A percentile compares a stretch with the other conserved stretches of the same genome.
These are phyloP conservation scores for Rosa persica DNA, from an alignment of 306 rosid genomes.

Conservation along the genomic window DNA sequence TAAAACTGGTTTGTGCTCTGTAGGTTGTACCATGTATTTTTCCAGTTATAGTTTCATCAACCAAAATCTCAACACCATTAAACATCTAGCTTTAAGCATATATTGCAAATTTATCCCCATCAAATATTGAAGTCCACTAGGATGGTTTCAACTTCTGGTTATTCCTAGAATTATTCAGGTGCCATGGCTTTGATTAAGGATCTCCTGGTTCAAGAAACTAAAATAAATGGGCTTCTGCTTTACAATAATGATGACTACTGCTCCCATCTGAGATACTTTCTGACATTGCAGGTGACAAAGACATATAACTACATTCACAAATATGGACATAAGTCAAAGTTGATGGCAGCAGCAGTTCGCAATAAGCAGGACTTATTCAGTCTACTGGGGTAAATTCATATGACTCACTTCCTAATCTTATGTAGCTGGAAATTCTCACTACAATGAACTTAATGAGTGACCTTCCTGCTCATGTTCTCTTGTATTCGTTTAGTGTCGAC, in stretches of 20 bases:
- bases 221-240: background rate
- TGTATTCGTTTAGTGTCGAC: slow-evolving; percentile 67
- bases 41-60: background rate
- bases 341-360: slow-evolving; percentile 99
- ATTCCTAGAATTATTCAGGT: background rate
- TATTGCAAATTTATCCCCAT: background rate
- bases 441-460: slow-evolving; percentile 21
- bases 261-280: background rate
- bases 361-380: slow-evolving; percentile 93
- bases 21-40: background rate
- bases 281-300: slow-evolving; percentile 67
- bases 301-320: slow-evolving; percentile 93
- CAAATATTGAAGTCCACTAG: background rate
- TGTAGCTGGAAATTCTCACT: slow-evolving; percentile 19
- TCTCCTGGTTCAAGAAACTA: background rate
- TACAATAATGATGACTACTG: background rate
- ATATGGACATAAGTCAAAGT: slow-evolving; percentile 82
- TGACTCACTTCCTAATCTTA: slow-evolving; percentile 14
- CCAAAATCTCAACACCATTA: slow-evolving; percentile 10
- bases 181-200: background rate
- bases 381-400: slow-evolving; percentile 76
- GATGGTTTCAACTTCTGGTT: slow-evolving; percentile 27
- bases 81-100: background rate
- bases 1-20: background rate
- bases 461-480: slow-evolving; percentile 20